phyloP scores from a whole-genome alignment of 1,139 yeast species.

The Kodamaea suecica region DNA sequence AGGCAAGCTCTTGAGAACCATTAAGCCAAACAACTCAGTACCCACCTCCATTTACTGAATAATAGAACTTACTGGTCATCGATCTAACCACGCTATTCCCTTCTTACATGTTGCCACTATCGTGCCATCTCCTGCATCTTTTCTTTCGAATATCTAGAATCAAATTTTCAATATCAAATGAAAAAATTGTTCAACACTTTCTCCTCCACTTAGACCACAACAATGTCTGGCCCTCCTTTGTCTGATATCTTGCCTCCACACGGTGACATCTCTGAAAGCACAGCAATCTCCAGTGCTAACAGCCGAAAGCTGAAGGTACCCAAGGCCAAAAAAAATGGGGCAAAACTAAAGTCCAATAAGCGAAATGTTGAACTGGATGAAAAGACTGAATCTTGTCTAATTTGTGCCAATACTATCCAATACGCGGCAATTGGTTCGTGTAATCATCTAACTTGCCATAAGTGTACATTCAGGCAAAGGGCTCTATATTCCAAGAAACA shows the following conservation, averaged over 20 bases:
- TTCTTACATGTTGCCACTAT: no score
- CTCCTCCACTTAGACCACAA: no score
- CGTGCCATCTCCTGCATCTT: no score
- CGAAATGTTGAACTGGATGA: conserved; percentile 27
- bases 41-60: no score
- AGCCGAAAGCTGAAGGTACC: neutral
- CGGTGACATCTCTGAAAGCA: neutral
- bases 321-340: neutral
- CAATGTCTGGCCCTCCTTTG: neutral
- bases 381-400: conserved; percentile 56
- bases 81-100: no score
- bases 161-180: no score
- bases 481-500: conserved; percentile 69
- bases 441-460: conserved; percentile 79
- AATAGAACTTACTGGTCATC: no score
- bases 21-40: no score
- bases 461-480: conserved; percentile 79
- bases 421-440: conserved; percentile 77
- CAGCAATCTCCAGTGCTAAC: neutral
- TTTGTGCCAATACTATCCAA: conserved; percentile 72
- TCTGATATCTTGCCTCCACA: neutral
- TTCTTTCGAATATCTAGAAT: no score
- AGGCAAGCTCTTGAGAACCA: no score
- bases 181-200: no score
- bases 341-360: neutral